These are phyloP conservation scores for Populus alba DNA, from an alignment of 345 rosid species.

Conservation along the genomic window DNA sequence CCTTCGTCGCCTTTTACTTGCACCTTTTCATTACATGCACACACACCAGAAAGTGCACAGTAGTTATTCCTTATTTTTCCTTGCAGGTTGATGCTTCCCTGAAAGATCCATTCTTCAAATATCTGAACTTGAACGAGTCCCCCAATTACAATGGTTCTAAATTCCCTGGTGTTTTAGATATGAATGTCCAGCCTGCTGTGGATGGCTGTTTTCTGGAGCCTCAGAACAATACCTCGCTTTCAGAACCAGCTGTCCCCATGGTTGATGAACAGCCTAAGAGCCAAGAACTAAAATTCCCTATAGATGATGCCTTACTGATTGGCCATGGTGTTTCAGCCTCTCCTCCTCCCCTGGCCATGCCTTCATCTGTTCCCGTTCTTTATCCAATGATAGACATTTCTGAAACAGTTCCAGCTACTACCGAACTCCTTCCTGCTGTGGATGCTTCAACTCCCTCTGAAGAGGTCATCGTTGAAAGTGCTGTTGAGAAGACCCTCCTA, in stretches of 20 bases:
- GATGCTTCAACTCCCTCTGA: conserved; percentile 8
- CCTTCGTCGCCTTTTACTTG: neutral
- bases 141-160: conserved; percentile 36
- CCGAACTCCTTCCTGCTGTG: conserved; percentile 2
- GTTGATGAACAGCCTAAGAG: conserved; percentile 29
- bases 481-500: conserved; percentile 52
- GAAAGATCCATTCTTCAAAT: conserved; percentile 31
- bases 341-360: conserved; percentile 17
- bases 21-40: neutral
- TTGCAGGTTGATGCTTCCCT: conserved; percentile 63
- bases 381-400: conserved; percentile 52
- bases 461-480: conserved; percentile 18
- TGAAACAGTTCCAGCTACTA: conserved; percentile 23
- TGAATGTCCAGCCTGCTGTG: conserved; percentile 32
- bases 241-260: conserved; percentile 19
- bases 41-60: neutral
- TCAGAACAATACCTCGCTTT: neutral
- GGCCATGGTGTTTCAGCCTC: conserved; percentile 31
- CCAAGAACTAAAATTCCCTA: conserved; percentile 38
- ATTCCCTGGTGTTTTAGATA: conserved; percentile 24
- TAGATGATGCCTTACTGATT: conserved; percentile 35
- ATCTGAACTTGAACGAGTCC: conserved; percentile 67
- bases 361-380: conserved; percentile 29
- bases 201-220: conserved; percentile 28
- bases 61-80: neutral